phyloP scores from a whole-genome alignment of 352 stramenopile genomes.

The Phytophthora pseudosyringae region DNA sequence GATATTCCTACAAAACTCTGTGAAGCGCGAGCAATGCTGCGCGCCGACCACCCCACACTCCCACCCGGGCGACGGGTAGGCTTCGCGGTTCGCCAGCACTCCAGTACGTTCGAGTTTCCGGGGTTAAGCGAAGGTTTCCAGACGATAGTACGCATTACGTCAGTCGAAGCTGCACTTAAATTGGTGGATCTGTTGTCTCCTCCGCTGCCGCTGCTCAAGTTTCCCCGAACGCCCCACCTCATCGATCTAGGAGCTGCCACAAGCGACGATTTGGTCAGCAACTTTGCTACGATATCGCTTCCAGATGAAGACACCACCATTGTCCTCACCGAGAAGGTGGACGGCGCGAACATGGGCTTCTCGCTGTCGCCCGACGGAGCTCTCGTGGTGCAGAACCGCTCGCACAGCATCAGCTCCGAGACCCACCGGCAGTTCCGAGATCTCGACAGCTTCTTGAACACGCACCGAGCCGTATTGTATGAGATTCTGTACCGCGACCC shows the following conservation, averaged over 20 bases:
- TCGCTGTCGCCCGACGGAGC: slow-evolving; percentile 56
- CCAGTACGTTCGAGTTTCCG: slow-evolving; percentile 45
- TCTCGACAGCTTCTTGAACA: slow-evolving; percentile 64
- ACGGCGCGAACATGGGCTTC: slow-evolving; percentile 87
- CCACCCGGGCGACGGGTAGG: slow-evolving; percentile 49
- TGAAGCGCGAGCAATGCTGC: slow-evolving; percentile 52
- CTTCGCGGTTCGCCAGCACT: slow-evolving; percentile 52
- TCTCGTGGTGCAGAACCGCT: slow-evolving; percentile 81
- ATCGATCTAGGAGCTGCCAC: slow-evolving; percentile 65
- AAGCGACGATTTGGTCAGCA: slow-evolving; percentile 55
- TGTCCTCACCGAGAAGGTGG: slow-evolving; percentile 83
- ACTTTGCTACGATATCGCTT: slow-evolving; percentile 1
- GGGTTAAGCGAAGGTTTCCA: slow-evolving; percentile 56
- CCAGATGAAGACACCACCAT: slow-evolving; percentile 33
- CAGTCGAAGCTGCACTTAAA: slow-evolving; percentile 45
- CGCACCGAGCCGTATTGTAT: slow-evolving; percentile 47
- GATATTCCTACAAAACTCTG: slow-evolving; percentile 53
- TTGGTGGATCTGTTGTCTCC: slow-evolving; percentile 44
- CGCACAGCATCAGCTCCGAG: slow-evolving; percentile 63
- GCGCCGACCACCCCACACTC: slow-evolving; percentile 50
- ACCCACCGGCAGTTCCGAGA: slow-evolving; percentile 72
- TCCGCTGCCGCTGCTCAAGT: slow-evolving; percentile 59
- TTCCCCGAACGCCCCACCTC: slow-evolving; percentile 66
- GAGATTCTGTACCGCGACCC: slow-evolving; percentile 51
- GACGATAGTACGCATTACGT: slow-evolving; percentile 58